Evolutionary conservation across 495 filamentous ascomycete species (phyloP).

Genomic region (Glarea lozoyensis): DNA sequence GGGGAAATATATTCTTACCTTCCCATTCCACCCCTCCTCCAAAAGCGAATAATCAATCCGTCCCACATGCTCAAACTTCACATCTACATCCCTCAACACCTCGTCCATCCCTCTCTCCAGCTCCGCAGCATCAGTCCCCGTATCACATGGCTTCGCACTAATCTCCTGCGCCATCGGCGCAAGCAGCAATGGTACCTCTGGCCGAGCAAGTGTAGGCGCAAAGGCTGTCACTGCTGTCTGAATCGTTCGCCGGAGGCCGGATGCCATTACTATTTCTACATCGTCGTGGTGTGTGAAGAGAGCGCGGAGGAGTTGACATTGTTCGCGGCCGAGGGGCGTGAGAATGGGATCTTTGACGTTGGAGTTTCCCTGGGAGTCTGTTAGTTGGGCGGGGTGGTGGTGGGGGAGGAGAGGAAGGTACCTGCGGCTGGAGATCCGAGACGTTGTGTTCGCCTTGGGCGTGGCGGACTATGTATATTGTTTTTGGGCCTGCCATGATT

Average conservation of each 20-base stretch:
- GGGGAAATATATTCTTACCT: background rate
- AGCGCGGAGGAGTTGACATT: background rate
- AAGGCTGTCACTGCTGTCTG: background rate
- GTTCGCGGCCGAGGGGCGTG: background rate
- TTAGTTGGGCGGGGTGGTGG: background rate
- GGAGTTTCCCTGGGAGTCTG: background rate
- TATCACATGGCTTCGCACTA: background rate
- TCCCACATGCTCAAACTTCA: background rate
- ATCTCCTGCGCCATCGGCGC: conserved; percentile 1
- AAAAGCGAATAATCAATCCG: background rate
- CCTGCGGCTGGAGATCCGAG: background rate
- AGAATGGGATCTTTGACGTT: conserved; percentile 1
- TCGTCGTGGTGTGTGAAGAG: background rate
- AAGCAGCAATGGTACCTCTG: background rate
- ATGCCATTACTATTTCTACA: background rate
- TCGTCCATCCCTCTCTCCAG: background rate
- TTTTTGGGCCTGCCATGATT: background rate
- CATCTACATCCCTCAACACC: background rate
- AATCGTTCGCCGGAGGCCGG: background rate
- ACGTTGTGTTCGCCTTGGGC: conserved; percentile 2
- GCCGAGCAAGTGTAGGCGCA: background rate
- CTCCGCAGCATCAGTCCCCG: background rate
- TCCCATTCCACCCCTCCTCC: background rate
- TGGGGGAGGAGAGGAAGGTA: background rate
- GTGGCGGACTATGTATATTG: background rate